Evolutionary conservation across 2,329 filamentous ascomycete genomes (phyloP).

Genomic region (Pseudogymnoascus sp.): DNA sequence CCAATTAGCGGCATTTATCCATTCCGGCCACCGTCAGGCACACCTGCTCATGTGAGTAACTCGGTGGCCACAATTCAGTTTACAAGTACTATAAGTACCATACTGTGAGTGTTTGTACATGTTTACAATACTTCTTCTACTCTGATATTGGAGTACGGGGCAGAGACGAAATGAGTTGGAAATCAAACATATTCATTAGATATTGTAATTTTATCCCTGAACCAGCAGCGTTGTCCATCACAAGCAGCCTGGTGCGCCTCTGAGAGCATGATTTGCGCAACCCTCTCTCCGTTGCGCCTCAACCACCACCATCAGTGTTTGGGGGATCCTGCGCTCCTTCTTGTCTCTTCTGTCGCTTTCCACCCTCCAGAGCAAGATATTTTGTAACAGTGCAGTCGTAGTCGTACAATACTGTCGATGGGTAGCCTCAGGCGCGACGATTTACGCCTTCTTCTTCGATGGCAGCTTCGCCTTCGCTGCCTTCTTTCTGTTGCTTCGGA

Average conservation of each 20-base stretch:
- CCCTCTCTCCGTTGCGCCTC: not conserved
- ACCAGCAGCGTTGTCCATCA: constrained; percentile 3
- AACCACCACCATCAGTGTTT: not conserved
- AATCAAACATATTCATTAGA: constrained; percentile 6
- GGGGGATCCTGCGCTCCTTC: not conserved
- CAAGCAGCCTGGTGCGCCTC: not conserved
- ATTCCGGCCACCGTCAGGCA: not conserved
- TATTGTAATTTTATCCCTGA: constrained; percentile 5
- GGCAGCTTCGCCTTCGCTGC: constrained; percentile 83
- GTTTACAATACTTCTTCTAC: not conserved
- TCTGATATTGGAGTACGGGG: not conserved
- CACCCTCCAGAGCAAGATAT: not conserved
- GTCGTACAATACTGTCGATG: not conserved
- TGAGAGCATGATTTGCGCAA: not conserved
- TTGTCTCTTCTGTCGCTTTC: not conserved
- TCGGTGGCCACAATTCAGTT: not conserved
- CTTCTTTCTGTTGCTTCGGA: constrained; percentile 97
- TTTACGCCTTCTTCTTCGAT: constrained; percentile 72
- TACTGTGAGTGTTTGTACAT: not conserved
- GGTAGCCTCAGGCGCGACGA: not conserved
- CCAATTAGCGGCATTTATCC: constrained; percentile 5
- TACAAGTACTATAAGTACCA: not conserved
- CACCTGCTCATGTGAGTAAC: constrained; percentile 5
- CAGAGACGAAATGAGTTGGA: not conserved
- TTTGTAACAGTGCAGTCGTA: not conserved